Conservation (phyloP, 2,329 filamentous ascomycete species). For the Sporothrix euskadiensis region DNA sequence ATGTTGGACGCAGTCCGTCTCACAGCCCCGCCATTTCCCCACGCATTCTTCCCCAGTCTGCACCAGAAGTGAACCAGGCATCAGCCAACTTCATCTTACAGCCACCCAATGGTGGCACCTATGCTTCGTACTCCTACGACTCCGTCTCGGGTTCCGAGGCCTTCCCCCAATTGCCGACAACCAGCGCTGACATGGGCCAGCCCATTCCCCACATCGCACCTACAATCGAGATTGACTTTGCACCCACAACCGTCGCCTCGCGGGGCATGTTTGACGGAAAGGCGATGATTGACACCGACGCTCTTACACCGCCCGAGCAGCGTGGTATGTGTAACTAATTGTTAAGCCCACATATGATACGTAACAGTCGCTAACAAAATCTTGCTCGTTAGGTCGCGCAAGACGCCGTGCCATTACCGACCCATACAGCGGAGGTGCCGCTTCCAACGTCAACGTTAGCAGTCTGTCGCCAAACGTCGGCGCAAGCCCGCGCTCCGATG, state of each 20-base stretch:
- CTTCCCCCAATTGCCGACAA: constrained; percentile 54
- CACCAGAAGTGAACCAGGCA: constrained; percentile 52
- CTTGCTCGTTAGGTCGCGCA: constrained; percentile 46
- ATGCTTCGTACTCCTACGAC: constrained; percentile 46
- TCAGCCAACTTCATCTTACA: constrained; percentile 47
- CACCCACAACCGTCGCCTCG: constrained; percentile 66
- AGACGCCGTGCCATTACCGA: constrained; percentile 61
- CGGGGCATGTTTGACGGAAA: constrained; percentile 67
- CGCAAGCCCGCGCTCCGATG: constrained; percentile 50
- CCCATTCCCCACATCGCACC: constrained; percentile 77
- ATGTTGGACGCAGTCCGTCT: constrained; percentile 72
- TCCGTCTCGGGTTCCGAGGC: constrained; percentile 49
- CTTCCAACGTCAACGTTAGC: constrained; percentile 42
- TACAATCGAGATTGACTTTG: constrained; percentile 91
- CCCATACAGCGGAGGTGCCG: constrained; percentile 55
- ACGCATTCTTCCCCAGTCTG: constrained; percentile 58
- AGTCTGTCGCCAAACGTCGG: constrained; percentile 53
- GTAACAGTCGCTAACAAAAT: constrained; percentile 16
- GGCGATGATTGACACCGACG: constrained; percentile 68
- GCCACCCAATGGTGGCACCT: constrained; percentile 43
- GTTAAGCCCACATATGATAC: not conserved
- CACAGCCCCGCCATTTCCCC: constrained; percentile 69
- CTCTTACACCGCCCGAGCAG: constrained; percentile 74
- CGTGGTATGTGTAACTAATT: constrained; percentile 49
- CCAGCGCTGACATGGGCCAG: constrained; percentile 63